Evolutionary conservation across 805 yeast genomes (phyloP).

Genomic region (Ogataea siamensis): DNA sequence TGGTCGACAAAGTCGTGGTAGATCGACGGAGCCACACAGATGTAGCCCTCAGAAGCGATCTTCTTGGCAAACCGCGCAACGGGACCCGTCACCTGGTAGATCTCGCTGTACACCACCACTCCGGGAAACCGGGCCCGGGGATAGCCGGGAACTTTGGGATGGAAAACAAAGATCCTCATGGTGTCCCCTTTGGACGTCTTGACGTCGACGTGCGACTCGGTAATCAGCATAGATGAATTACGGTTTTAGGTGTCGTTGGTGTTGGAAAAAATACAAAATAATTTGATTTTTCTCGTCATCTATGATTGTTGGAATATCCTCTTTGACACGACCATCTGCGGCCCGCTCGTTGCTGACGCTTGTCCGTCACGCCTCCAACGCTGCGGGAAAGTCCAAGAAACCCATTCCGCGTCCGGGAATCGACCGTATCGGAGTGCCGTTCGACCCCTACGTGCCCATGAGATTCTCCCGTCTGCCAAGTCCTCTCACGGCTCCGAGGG

Average conservation of each 20-base stretch:
- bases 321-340: neutral
- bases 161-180: slow-evolving; percentile 62
- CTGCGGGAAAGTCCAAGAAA: slow-evolving; percentile 11
- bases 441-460: slow-evolving; percentile 49
- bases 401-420: slow-evolving; percentile 31
- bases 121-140: slow-evolving; percentile 83
- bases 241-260: slow-evolving; percentile 6
- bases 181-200: slow-evolving; percentile 63
- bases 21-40: slow-evolving; percentile 75
- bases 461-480: slow-evolving; percentile 44
- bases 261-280: neutral
- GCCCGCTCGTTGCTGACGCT: slow-evolving; percentile 3
- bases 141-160: slow-evolving; percentile 67
- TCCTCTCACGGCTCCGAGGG: slow-evolving; percentile 37
- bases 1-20: slow-evolving; percentile 69
- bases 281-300: neutral
- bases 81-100: slow-evolving; percentile 82
- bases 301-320: slow-evolving; percentile 8
- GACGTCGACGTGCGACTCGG: slow-evolving; percentile 63
- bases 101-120: slow-evolving; percentile 74
- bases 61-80: slow-evolving; percentile 74
- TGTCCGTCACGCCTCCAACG: slow-evolving; percentile 17
- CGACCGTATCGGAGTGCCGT: slow-evolving; percentile 36
- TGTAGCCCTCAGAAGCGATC: slow-evolving; percentile 77
- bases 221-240: slow-evolving; percentile 54